A percentile compares a stretch with the other conserved stretches of the same genome.
phyloP scores from a whole-genome alignment of 2,329 filamentous ascomycete species.

The Pseudogymnoascus sp. region DNA sequence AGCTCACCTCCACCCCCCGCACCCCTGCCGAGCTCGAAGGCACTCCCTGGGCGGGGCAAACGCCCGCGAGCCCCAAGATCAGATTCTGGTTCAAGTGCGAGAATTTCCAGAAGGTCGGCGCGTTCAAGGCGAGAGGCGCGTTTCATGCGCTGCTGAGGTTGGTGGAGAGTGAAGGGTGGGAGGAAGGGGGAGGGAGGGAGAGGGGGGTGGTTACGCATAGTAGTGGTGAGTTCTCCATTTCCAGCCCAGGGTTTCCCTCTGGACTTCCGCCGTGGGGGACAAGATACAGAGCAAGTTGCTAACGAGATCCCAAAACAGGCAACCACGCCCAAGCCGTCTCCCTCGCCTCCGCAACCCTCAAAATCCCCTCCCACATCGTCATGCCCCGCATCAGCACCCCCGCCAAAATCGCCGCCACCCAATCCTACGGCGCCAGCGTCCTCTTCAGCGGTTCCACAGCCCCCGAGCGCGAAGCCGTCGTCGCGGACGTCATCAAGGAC shows the following conservation, averaged over 20 bases:
- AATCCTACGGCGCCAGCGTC: conserved; percentile 69
- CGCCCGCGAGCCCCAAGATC: conserved; percentile 59
- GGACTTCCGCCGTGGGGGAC: too few species aligned
- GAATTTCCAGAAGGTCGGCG: conserved; percentile 83
- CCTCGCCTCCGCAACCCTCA: conserved; percentile 68
- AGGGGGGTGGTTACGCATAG: conserved; percentile 85
- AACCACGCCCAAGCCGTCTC: conserved; percentile 94
- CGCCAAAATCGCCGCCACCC: conserved; percentile 81
- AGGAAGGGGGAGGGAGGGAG: conserved; percentile 51
- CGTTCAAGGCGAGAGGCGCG: conserved; percentile 87
- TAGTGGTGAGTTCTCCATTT: conserved; percentile 53
- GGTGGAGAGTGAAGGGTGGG: conserved; percentile 54
- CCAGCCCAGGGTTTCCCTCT: too few species aligned
- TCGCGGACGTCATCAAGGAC: conserved; percentile 58
- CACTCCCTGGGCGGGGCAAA: conserved; percentile 51
- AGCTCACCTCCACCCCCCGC: conserved; percentile 68
- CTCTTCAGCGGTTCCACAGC: conserved; percentile 78
- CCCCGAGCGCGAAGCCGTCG: conserved; percentile 72
- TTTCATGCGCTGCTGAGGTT: conserved; percentile 77
- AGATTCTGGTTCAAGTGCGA: conserved; percentile 92
- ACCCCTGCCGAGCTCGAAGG: conserved; percentile 45
- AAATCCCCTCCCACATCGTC: conserved; percentile 77
- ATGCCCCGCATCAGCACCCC: conserved; percentile 84
- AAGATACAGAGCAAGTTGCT: not conserved
- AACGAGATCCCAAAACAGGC: conserved; percentile 43